phyloP scores from a whole-genome alignment of 495 filamentous ascomycete species.

The Halenospora varia region DNA sequence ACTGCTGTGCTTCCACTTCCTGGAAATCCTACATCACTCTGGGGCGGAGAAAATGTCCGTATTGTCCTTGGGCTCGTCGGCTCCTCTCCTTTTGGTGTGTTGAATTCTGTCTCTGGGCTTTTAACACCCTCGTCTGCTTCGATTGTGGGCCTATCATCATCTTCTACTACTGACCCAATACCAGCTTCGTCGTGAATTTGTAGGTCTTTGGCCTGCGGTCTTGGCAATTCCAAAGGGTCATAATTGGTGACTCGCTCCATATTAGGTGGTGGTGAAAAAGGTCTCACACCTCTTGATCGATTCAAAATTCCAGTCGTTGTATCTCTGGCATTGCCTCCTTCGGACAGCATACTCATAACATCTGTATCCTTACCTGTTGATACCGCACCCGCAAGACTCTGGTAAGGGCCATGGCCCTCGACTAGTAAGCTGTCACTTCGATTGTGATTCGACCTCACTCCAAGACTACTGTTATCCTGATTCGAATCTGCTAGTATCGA shows the following conservation, averaged over 20 bases:
- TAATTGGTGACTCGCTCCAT: conserved; percentile 29
- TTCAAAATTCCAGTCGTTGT: conserved; percentile 34
- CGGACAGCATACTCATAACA: conserved; percentile 45
- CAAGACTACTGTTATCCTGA: neutral
- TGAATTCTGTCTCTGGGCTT: neutral
- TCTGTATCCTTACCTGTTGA: conserved; percentile 28
- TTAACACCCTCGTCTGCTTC: neutral
- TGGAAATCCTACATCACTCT: neutral
- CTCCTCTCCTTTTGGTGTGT: neutral
- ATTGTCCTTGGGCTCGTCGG: neutral
- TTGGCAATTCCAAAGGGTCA: conserved; percentile 38
- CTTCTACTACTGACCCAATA: neutral
- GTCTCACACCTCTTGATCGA: conserved; percentile 40
- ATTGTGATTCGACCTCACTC: conserved; percentile 22
- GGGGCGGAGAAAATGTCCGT: neutral
- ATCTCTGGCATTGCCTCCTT: conserved; percentile 4
- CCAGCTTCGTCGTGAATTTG: conserved; percentile 11
- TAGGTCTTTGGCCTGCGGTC: conserved; percentile 9
- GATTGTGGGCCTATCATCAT: neutral
- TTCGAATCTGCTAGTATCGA: conserved; percentile 37
- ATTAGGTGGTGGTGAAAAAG: conserved; percentile 48
- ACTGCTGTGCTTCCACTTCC: neutral
- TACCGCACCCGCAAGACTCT: conserved; percentile 40
- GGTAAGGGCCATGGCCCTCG: conserved; percentile 38
- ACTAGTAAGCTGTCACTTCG: conserved; percentile 43